Evolutionary conservation across 1,284 basidiomycete genomes (phyloP).

Genomic region (Trichosporon sp.): DNA sequence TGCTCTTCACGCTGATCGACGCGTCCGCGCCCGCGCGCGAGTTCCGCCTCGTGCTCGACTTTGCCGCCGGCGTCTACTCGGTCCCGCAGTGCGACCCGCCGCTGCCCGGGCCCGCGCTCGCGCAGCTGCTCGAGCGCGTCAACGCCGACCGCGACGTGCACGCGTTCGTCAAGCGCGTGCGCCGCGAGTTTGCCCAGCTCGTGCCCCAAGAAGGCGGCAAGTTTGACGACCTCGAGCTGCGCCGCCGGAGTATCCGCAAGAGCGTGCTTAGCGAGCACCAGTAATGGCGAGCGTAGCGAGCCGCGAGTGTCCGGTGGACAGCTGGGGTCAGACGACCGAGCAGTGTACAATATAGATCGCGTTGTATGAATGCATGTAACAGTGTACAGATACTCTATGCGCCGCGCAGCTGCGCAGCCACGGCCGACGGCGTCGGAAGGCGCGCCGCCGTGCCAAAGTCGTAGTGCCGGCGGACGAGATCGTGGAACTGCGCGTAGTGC

Average conservation of each 20-base stretch:
- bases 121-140: slow-evolving; percentile 38
- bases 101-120: slow-evolving; percentile 31
- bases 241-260: not conserved
- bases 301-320: no score
- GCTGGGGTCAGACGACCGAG: no score
- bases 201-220: not conserved
- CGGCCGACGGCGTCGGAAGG: slow-evolving; percentile 44
- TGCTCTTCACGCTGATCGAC: slow-evolving; percentile 68
- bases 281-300: not conserved
- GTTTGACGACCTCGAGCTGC: not conserved
- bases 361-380: not conserved
- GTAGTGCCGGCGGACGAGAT: slow-evolving; percentile 52
- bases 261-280: not conserved
- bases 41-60: slow-evolving; percentile 70
- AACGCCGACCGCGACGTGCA: slow-evolving; percentile 44
- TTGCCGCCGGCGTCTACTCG: slow-evolving; percentile 60
- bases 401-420: slow-evolving; percentile 23
- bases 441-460: slow-evolving; percentile 48
- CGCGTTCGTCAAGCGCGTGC: slow-evolving; percentile 39
- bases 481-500: slow-evolving; percentile 66
- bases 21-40: slow-evolving; percentile 58
- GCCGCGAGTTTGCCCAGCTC: not conserved
- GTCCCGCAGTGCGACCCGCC: slow-evolving; percentile 46
- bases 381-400: not conserved
- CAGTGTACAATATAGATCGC: not conserved